A percentile compares a stretch with the other conserved stretches of the same genome.
These are phyloP conservation scores for Marasmius fiardii DNA, from an alignment of 1,284 basidiomycete species.

Conservation along the genomic window DNA sequence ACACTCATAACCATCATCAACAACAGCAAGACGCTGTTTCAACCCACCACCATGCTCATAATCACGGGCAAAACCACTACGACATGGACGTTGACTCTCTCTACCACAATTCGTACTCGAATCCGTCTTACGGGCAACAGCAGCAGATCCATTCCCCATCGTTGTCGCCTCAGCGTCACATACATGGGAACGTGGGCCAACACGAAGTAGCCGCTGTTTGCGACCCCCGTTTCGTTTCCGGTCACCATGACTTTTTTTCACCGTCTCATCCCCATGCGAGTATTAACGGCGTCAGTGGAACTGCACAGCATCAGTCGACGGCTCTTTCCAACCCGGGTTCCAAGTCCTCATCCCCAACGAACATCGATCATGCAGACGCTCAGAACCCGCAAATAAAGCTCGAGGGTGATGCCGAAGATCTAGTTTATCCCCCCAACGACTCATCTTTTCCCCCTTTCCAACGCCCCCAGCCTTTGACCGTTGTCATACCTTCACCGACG, in stretches of 20 bases:
- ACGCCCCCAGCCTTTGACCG: neutral
- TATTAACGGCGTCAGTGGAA: neutral
- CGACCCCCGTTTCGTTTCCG: neutral
- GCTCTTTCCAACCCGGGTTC: neutral
- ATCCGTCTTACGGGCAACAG: neutral
- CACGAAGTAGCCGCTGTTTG: neutral
- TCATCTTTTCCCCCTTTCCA: neutral
- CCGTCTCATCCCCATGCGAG: neutral
- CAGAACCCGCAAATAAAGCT: neutral
- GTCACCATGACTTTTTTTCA: neutral
- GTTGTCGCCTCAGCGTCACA: neutral
- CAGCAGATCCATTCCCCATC: neutral
- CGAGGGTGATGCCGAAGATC: neutral
- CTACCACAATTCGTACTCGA: neutral
- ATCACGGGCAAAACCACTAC: neutral
- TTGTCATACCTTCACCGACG: neutral
- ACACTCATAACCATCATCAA: neutral
- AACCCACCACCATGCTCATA: neutral
- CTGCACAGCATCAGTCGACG: neutral
- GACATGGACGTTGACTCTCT: slow-evolving; percentile 2
- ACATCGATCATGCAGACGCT: neutral
- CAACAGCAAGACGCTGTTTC: neutral
- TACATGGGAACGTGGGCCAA: neutral
- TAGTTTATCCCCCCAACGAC: neutral
- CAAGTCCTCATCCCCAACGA: neutral